These are phyloP conservation scores for Leccinum longicurvipes DNA, from an alignment of 768 basidiomycete genomes.

Conservation along the genomic window DNA sequence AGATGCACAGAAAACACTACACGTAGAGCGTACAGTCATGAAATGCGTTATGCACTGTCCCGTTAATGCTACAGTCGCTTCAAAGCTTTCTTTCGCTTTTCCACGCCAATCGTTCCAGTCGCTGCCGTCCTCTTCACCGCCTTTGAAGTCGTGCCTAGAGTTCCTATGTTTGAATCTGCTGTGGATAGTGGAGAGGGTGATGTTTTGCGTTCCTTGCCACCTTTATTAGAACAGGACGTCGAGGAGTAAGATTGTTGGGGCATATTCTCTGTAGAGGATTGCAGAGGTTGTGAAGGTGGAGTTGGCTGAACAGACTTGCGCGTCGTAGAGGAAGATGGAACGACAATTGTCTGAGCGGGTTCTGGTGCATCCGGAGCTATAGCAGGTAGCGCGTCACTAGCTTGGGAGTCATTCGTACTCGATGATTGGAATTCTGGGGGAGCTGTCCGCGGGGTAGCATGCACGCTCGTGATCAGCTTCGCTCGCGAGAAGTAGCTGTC, in stretches of 20 bases:
- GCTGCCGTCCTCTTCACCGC: constrained; percentile 65
- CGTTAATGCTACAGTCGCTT: constrained; percentile 56
- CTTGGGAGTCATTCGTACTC: constrained; percentile 26
- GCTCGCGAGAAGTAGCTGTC: constrained; percentile 84
- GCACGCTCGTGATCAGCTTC: constrained; percentile 84
- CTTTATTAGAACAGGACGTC: constrained; percentile 27
- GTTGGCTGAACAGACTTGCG: constrained; percentile 44
- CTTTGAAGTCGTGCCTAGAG: constrained; percentile 44
- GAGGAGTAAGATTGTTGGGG: constrained; percentile 39
- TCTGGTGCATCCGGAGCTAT: constrained; percentile 19
- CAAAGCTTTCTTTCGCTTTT: constrained; percentile 87
- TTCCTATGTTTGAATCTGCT: constrained; percentile 65
- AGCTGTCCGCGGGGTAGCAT: constrained; percentile 76
- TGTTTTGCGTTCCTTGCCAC: constrained; percentile 56
- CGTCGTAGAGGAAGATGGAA: constrained; percentile 39
- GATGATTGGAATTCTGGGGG: constrained; percentile 69
- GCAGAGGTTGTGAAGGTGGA: constrained; percentile 37
- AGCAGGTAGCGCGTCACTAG: constrained; percentile 12
- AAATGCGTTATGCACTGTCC: constrained; percentile 3
- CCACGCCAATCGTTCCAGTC: constrained; percentile 54
- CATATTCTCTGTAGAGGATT: constrained; percentile 37
- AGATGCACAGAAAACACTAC: not conserved
- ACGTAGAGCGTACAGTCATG: constrained; percentile 2
- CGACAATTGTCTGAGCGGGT: constrained; percentile 32
- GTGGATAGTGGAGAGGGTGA: constrained; percentile 70